phyloP scores from a whole-genome alignment of 352 stramenopile species.

The Pythium scleroteichum region DNA sequence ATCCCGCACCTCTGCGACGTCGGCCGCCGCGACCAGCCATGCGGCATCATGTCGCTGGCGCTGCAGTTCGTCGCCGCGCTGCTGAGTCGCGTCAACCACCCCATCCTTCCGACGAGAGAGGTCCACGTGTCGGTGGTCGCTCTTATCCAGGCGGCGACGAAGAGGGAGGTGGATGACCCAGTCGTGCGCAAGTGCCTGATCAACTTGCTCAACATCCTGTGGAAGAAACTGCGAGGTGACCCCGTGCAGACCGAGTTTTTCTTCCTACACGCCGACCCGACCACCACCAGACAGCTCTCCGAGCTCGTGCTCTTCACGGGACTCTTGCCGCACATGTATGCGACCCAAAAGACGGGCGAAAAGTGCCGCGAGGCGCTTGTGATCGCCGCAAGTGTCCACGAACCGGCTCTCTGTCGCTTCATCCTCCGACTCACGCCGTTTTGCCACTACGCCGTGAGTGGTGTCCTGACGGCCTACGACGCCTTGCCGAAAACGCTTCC shows the following conservation, averaged over 20 bases:
- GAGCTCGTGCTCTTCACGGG: slow-evolving; percentile 85
- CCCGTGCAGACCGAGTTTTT: slow-evolving; percentile 89
- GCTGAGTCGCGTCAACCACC: slow-evolving; percentile 82
- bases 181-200: slow-evolving; percentile 86
- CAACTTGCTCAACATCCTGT: slow-evolving; percentile 77
- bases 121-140: slow-evolving; percentile 80
- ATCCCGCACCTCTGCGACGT: slow-evolving; percentile 79
- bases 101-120: slow-evolving; percentile 77
- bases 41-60: slow-evolving; percentile 82
- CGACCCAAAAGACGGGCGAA: slow-evolving; percentile 71
- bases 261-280: slow-evolving; percentile 64
- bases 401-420: slow-evolving; percentile 77
- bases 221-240: slow-evolving; percentile 84
- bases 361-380: slow-evolving; percentile 84
- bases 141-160: slow-evolving; percentile 77
- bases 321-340: slow-evolving; percentile 85
- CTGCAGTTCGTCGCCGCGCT: slow-evolving; percentile 83
- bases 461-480: slow-evolving; percentile 82
- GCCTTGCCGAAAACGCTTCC: slow-evolving; percentile 69
- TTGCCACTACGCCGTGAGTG: slow-evolving; percentile 86
- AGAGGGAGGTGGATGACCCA: slow-evolving; percentile 79
- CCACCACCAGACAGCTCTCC: slow-evolving; percentile 46
- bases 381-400: slow-evolving; percentile 75
- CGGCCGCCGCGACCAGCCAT: slow-evolving; percentile 64
- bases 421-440: slow-evolving; percentile 86